Percentiles rank a stretch among this genome's conserved stretches.
These are phyloP conservation scores for Solanum hybrid DNA, from an alignment of 305 asterid genomes.

Conservation along the genomic window DNA sequence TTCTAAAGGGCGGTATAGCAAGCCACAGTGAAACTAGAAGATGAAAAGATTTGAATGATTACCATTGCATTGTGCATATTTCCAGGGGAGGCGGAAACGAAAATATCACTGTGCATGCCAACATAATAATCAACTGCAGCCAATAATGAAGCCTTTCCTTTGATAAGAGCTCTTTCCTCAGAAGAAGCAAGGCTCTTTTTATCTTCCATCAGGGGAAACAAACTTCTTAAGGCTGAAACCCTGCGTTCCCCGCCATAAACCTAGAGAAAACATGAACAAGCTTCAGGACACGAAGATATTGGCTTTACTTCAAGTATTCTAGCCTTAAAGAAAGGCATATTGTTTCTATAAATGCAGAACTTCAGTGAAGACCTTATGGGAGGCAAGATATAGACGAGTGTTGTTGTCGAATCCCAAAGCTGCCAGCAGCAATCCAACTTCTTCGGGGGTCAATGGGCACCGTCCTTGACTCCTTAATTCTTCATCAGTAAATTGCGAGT, in stretches of 20 bases:
- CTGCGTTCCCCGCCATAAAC: slow-evolving; percentile 98
- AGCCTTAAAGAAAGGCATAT: neutral
- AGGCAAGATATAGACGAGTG: slow-evolving; percentile 86
- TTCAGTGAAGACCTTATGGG: slow-evolving; percentile 62
- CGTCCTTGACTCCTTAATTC: slow-evolving; percentile 92
- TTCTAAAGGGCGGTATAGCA: neutral
- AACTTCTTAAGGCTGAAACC: slow-evolving; percentile 59
- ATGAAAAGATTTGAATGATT: slow-evolving; percentile 14
- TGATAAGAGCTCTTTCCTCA: slow-evolving; percentile 71
- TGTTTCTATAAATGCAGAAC: neutral
- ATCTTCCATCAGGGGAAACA: slow-evolving; percentile 93
- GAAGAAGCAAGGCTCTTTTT: slow-evolving; percentile 87
- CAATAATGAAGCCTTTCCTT: slow-evolving; percentile 87
- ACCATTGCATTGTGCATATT: slow-evolving; percentile 99
- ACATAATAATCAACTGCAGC: slow-evolving; percentile 96
- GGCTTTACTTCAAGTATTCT: neutral
- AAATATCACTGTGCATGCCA: slow-evolving; percentile 84
- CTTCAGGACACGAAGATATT: neutral
- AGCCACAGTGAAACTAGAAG: neutral
- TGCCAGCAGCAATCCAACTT: slow-evolving; percentile 85
- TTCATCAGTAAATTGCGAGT: slow-evolving; percentile 92
- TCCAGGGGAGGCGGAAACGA: slow-evolving; percentile 97
- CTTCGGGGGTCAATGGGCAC: slow-evolving; percentile 96
- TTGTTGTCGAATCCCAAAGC: slow-evolving; percentile 86
- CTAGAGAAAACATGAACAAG: slow-evolving; percentile 22